These are phyloP conservation scores for Gynandropsis gynandra DNA, from an alignment of 345 rosid species.

Conservation along the genomic window DNA sequence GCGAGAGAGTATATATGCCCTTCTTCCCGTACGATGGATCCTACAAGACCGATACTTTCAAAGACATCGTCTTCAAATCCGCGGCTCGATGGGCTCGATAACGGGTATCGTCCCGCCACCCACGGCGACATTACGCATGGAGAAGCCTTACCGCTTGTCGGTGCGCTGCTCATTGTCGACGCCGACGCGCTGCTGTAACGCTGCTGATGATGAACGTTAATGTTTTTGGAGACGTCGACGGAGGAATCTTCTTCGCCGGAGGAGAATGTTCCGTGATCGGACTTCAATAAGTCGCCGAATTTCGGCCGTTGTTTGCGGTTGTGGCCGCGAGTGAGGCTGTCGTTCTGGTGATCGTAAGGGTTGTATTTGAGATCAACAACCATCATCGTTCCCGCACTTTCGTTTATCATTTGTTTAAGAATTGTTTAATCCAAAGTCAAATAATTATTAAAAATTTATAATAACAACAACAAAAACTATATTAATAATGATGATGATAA, in stretches of 20 bases:
- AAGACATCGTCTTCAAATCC: constrained; percentile 19
- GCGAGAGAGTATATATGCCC: constrained; percentile 68
- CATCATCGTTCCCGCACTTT: constrained; percentile 26
- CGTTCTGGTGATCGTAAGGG: constrained; percentile 17
- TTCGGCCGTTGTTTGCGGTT: constrained; percentile 32
- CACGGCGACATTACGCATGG: constrained; percentile 54
- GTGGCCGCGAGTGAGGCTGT: constrained; percentile 3
- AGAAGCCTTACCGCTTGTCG: constrained; percentile 44
- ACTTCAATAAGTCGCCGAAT: constrained; percentile 41
- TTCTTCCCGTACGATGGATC: constrained; percentile 55
- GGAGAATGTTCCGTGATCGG: constrained; percentile 34
- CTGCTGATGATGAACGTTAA: constrained; percentile 14
- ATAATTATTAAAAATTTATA: constrained; percentile 6
- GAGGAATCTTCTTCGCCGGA: constrained; percentile 20
- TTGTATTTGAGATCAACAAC: constrained; percentile 26
- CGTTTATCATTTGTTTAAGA: constrained; percentile 25
- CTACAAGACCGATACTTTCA: constrained; percentile 40
- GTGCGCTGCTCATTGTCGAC: constrained; percentile 29
- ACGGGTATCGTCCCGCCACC: constrained; percentile 41
- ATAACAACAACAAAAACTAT: neutral
- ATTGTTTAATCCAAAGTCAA: constrained; percentile 21
- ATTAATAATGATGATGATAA: constrained; percentile 17
- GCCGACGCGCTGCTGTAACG: constrained; percentile 37
- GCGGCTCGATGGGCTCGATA: constrained; percentile 36
- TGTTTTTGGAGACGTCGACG: constrained; percentile 13